Base-by-base conservation (phyloP, 169 alveolate species). In the Eimeria maxima region DNA sequence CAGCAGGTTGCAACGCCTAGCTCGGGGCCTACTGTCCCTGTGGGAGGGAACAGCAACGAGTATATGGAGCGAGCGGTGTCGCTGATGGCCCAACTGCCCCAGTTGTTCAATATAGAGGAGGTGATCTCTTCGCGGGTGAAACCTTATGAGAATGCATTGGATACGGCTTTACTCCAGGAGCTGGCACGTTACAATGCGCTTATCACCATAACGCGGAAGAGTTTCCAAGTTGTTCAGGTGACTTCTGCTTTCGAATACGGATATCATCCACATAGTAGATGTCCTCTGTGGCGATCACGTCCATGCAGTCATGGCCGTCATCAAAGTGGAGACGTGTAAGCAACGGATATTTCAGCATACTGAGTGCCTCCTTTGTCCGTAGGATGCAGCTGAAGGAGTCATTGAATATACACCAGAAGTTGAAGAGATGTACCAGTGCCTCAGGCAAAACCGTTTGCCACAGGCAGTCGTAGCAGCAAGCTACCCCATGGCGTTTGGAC, bases 401-500 rank as follows among this genome's bases (percentile, higher is more conserved):
- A 97, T 97, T 2, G 98, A 98, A 10, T 98, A 98, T 98, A 97
- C 98, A 18, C 95, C 97, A 33, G 99, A 97, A 87, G 97, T 98
- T 29, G 99, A 99, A 96, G 96, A 97, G 29, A 94, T 98, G 95
- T 96, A 97, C 42, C 96, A 95, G 76, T 94, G 97, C 63, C 96
- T 98, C 44, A 94, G 98, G 76, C 98, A 97, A 87, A 98, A 98
- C 95, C 95, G 97, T 53, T 98, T 98, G 80, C 99, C 99, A 6
- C 96, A 96, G 71, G 96, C 95, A 20, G 98, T 99, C 98, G 96
- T 97, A 95, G 97, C 97, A 24, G 98, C 97, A 38, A 97, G 99
- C 90, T 99, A 99, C 95, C 99, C 99, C 0, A 97, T 99, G 60
- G 95, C 97, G 97, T 98, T 98, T 97, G 99, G 99, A 0, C 97